Base-by-base conservation (phyloP, 768 basidiomycete genomes). In the Hericium alpestre region DNA sequence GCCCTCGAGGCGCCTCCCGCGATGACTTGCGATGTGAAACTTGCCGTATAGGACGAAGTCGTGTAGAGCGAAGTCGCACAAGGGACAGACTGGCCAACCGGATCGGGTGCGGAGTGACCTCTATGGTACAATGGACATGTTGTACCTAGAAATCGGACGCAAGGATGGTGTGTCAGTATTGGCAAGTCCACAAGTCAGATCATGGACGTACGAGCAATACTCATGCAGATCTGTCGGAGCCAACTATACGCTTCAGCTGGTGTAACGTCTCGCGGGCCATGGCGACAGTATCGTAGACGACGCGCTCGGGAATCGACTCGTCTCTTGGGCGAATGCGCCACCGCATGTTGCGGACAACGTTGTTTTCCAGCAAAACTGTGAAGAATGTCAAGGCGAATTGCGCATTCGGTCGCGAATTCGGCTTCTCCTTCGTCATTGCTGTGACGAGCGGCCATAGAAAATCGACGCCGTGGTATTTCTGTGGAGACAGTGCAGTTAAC, bases 231-330 rank as follows among this genome's bases (percentile, higher is more conserved):
- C 32, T 32, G 8, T 32, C 32, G 32, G 32, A 46, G 5, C 27
- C 50, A 25, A 51, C 50, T 7, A 51, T 51, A 9, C 50, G 23
- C 9, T 51, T 51, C 11, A 51, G 12, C 5, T 54, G 53, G 38
- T 25, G 20, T 11, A 64, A 23, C 1, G 61, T 57, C 49, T 61
- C 64, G 13, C 58, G 50, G 2, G 64, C 64, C n/a, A 55, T 56
- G 3, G 61, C 57, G 18, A 65, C 62, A 15, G 61, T 58, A 48
- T 60, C 59, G 53, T 63, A 61, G 1, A 65, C 37, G 1, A 65
- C 38, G 2, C 62, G 56, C 11, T 57, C 61, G 6, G 56, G 52
- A 0, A 49, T 37, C 0, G 56, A 47, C 38, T 65, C 64, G 1
- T 54, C 32, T 6, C 62, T 47, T 2, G 56, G 40, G 2, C 55